phyloP scores from a whole-genome alignment of 2,329 filamentous ascomycete species.

The Paecilomyces variotii region DNA sequence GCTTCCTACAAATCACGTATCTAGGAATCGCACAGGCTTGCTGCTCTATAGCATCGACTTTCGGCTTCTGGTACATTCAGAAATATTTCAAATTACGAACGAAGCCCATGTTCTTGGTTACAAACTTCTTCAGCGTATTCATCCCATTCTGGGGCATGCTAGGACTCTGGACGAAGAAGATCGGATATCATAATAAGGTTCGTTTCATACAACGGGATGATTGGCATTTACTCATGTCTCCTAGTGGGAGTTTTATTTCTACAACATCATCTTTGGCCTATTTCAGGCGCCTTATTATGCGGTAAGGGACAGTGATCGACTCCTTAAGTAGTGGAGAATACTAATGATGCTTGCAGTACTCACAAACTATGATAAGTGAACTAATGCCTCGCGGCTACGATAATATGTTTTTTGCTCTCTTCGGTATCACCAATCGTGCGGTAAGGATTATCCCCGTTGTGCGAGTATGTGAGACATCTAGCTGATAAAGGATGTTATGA shows the following conservation, averaged over 20 bases:
- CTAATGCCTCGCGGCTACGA: slow-evolving; percentile 36
- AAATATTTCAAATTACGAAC: slow-evolving; percentile 33
- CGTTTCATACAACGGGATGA: slow-evolving; percentile 5
- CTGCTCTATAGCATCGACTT: slow-evolving; percentile 31
- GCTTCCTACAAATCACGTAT: slow-evolving; percentile 35
- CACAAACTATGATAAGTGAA: slow-evolving; percentile 39
- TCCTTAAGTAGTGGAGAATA: neutral
- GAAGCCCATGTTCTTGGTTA: slow-evolving; percentile 36
- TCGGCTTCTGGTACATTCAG: slow-evolving; percentile 38
- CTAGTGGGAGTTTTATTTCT: slow-evolving; percentile 37
- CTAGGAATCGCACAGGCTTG: slow-evolving; percentile 33
- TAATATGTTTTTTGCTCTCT: slow-evolving; percentile 39
- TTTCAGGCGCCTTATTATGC: slow-evolving; percentile 38
- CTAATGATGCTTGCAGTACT: slow-evolving; percentile 18
- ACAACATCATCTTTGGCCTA: slow-evolving; percentile 35
- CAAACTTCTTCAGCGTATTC: slow-evolving; percentile 34
- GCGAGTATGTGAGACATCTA: neutral
- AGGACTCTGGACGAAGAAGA: slow-evolving; percentile 29
- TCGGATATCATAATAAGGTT: slow-evolving; percentile 33
- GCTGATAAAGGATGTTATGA: neutral
- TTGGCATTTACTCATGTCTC: neutral
- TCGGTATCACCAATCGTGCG: slow-evolving; percentile 37
- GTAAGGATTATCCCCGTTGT: slow-evolving; percentile 17
- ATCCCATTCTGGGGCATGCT: slow-evolving; percentile 38
- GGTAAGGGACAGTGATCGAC: slow-evolving; percentile 11